Evolutionary conservation across 805 yeast species (phyloP).

Genomic region (Metahyphopichia silvanorum): DNA sequence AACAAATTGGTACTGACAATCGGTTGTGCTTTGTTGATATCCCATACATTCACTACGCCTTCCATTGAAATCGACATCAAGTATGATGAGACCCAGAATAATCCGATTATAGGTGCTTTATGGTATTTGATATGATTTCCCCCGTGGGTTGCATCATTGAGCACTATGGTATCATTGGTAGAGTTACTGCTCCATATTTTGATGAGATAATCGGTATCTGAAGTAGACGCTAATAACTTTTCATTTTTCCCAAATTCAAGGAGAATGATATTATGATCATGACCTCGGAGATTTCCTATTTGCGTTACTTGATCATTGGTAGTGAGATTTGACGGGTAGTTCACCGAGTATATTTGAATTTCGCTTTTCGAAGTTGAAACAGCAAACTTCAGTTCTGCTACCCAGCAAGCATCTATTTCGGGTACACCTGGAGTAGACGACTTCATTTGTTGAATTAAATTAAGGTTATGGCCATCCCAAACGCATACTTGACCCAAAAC

Average conservation of each 20-base stretch:
- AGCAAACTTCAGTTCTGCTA: conserved; percentile 65
- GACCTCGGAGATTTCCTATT: conserved; percentile 51
- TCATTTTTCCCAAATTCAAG: conserved; percentile 51
- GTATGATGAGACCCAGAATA: conserved; percentile 49
- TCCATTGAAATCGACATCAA: conserved; percentile 62
- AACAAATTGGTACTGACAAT: conserved; percentile 31
- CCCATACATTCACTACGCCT: conserved; percentile 70
- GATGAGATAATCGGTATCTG: conserved; percentile 66
- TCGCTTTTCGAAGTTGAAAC: conserved; percentile 58
- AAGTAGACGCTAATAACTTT: conserved; percentile 64
- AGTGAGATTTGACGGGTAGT: conserved; percentile 7
- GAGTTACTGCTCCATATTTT: conserved; percentile 74
- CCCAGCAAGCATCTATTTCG: conserved; percentile 64
- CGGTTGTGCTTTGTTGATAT: conserved; percentile 41
- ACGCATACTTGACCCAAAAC: conserved; percentile 37
- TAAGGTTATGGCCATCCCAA: conserved; percentile 57
- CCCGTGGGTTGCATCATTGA: conserved; percentile 16
- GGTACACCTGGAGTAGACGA: conserved; percentile 8
- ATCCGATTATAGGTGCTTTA: conserved; percentile 52
- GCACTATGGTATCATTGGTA: conserved; percentile 44
- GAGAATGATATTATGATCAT: conserved; percentile 53
- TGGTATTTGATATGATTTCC: conserved; percentile 32
- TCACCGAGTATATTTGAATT: conserved; percentile 51
- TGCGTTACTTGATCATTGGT: conserved; percentile 8
- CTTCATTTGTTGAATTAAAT: conserved; percentile 28